Evolutionary conservation across 495 filamentous ascomycete genomes (phyloP).

Genomic region (Hypoxylon trugodes): DNA sequence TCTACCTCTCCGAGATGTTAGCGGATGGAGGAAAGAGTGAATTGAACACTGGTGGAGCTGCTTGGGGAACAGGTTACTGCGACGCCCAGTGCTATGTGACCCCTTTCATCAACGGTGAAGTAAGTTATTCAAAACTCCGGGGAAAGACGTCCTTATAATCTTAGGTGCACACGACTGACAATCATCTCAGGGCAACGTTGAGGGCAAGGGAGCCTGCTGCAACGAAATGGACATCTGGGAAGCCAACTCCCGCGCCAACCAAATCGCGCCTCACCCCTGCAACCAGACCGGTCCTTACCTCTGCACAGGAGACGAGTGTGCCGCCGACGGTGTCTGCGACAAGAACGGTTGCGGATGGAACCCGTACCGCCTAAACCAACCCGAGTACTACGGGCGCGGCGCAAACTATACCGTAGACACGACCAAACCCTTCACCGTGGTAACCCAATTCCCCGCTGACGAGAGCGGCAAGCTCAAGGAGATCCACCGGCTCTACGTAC

Average conservation of each 20-base stretch:
- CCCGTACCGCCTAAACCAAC: conserved; percentile 65
- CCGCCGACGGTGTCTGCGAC: conserved; percentile 66
- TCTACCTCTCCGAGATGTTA: conserved; percentile 73
- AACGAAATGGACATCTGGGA: conserved; percentile 73
- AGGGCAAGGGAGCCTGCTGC: conserved; percentile 61
- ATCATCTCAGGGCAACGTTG: conserved; percentile 54
- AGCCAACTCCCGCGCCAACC: conserved; percentile 66
- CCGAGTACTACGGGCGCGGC: conserved; percentile 63
- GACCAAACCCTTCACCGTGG: conserved; percentile 66
- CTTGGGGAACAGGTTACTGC: conserved; percentile 76
- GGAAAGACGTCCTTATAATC: too few relatives aligned
- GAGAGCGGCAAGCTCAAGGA: conserved; percentile 60
- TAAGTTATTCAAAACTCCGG: too few relatives aligned
- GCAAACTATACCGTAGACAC: conserved; percentile 66
- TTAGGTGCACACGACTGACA: background rate
- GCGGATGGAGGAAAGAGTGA: conserved; percentile 61
- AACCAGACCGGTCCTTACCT: conserved; percentile 53
- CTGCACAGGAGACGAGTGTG: conserved; percentile 60
- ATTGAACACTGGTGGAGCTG: conserved; percentile 67
- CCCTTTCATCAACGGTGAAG: conserved; percentile 66
- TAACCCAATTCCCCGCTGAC: conserved; percentile 70
- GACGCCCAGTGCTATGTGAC: conserved; percentile 69
- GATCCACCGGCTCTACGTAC: conserved; percentile 69
- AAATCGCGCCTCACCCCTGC: conserved; percentile 67
- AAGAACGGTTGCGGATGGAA: conserved; percentile 72